phyloP scores from a whole-genome alignment of 805 yeast genomes.

The Candida stauntonica region DNA sequence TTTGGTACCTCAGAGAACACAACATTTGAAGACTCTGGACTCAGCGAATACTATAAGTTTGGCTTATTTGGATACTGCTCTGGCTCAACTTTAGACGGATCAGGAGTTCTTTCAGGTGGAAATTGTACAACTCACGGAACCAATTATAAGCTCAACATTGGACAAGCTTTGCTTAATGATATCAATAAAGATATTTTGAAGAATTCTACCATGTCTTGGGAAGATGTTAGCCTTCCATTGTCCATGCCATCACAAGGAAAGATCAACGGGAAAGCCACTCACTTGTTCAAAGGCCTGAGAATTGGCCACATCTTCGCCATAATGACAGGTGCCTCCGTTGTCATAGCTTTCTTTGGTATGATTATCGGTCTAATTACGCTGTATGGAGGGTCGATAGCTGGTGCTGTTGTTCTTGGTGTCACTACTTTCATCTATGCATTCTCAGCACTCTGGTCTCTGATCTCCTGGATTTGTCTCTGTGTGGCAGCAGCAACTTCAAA shows the following conservation, averaged over 20 bases:
- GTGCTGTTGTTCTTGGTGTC: neutral
- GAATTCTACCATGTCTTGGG: neutral
- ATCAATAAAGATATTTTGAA: neutral
- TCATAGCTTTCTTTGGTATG: neutral
- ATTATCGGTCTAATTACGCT: neutral
- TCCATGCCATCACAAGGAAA: neutral
- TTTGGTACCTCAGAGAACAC: neutral
- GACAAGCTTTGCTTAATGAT: neutral
- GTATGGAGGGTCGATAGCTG: neutral
- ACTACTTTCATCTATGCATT: neutral
- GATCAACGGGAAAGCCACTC: neutral
- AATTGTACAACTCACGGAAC: neutral
- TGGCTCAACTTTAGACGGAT: neutral
- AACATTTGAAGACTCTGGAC: neutral
- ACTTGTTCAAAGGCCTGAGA: neutral
- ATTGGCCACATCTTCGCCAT: neutral
- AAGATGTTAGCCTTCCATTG: neutral
- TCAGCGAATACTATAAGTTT: neutral
- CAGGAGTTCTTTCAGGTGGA: neutral
- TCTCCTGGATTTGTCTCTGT: conserved; percentile 1
- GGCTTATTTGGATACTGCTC: conserved; percentile 6
- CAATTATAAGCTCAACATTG: neutral
- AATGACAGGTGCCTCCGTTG: neutral
- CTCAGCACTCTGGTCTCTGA: neutral
- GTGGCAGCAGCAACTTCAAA: neutral